Evolutionary conservation across 2,329 filamentous ascomycete species (phyloP), one percentile per base, ranked within the genome.

Genomic region (Penicillium sp.): DNA sequence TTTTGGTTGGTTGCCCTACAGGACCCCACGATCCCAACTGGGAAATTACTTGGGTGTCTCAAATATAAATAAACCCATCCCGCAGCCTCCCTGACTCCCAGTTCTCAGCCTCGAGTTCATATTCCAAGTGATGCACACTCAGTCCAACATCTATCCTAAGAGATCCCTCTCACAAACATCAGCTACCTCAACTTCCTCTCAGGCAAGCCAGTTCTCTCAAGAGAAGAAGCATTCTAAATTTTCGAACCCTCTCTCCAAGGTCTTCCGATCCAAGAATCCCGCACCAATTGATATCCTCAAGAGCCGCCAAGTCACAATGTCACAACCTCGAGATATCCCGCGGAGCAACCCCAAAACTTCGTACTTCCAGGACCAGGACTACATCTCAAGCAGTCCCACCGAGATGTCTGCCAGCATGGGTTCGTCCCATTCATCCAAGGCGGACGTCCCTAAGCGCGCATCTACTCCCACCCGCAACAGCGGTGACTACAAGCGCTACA

Each of bases 401-500:
- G 52, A 56, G 13, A 68, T 67, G 61, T 61, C 64, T 48, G 46
- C 58, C 7, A 55, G 49, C 31, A 52, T 59, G 18, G 51, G 55
- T 32, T 60, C 57, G 15, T 54, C 52, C 27, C 27, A 29, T 9
- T 29, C 27, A 29, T 29, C 10, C 10, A 61, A 59, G 52, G 35
- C 25, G 32, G 62, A 63, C 25, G 51, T 50, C 47, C 44, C 52
- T 39, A 64, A 59, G 52, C 55, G 55, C 29, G 58, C 60, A 35
- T 56, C 62, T 6, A 63, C 59, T n/a, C 59, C 58, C 27, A 64
- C 62, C 29, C 64, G 64, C 46, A 66, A 60, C 46, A 68, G 66
- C 49, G 63, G 66, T 13, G 70, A 74, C 46, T 69, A 74, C 49
- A 72, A 69, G 48, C 71, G 74, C 56, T 72, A 73, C 49, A 74